phyloP scores from a whole-genome alignment of 352 stramenopile species.

The Aphanomyces stellatus region DNA sequence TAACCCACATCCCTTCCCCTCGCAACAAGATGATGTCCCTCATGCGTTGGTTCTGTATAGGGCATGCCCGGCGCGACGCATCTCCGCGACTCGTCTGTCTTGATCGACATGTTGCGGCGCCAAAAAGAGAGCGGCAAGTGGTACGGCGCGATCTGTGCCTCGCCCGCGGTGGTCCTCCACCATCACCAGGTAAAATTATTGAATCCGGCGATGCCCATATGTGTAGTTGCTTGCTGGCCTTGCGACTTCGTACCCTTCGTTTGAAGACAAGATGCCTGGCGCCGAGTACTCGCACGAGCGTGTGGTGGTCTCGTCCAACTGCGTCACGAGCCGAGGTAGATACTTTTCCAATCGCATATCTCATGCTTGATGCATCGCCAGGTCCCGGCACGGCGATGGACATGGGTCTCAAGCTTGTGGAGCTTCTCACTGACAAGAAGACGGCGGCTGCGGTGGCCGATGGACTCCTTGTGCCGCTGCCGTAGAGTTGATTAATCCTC shows the following conservation, averaged over 20 bases:
- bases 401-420: conserved; percentile 75
- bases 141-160: conserved; percentile 71
- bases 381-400: conserved; percentile 67
- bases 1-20: no score
- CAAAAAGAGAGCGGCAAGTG: conserved; percentile 54
- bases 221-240: conserved; percentile 33
- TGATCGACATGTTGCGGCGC: conserved; percentile 47
- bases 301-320: conserved; percentile 65
- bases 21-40: no score
- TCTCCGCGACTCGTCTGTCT: conserved; percentile 50
- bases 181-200: conserved; percentile 28
- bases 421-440: conserved; percentile 52
- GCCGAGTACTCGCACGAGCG: conserved; percentile 35
- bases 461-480: conserved; percentile 21
- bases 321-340: conserved; percentile 56
- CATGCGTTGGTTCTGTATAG: conserved; percentile 21
- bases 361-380: neutral
- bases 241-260: conserved; percentile 58
- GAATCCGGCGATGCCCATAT: neutral
- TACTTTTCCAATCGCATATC: neutral
- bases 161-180: conserved; percentile 60
- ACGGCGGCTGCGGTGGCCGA: conserved; percentile 55
- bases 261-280: conserved; percentile 50
- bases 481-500: no score
- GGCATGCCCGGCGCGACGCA: conserved; percentile 58